phyloP scores from a whole-genome alignment of 106 monocot genomes.

The Cymbidium sinense region DNA sequence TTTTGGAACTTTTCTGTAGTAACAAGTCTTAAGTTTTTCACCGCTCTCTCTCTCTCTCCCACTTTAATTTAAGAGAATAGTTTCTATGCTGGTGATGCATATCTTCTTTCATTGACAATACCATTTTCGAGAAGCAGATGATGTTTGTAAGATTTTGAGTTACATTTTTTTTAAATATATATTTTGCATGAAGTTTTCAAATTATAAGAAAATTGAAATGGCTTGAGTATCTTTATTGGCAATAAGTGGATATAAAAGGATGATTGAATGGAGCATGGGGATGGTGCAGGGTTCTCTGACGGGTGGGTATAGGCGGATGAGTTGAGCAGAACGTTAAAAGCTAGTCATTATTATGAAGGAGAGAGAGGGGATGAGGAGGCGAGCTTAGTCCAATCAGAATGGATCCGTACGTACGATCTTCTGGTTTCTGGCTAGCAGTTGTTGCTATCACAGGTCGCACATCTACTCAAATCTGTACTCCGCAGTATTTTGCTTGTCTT shows the following conservation, averaged over 20 bases:
- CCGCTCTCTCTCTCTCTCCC: neutral
- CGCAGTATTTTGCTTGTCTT: constrained; percentile 1
- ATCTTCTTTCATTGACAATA: neutral
- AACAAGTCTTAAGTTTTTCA: too few relatives aligned
- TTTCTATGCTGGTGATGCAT: neutral
- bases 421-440: neutral
- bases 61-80: neutral
- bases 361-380: neutral
- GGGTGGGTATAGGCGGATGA: neutral
- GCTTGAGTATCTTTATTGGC: too few relatives aligned
- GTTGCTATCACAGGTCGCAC: constrained; percentile 1
- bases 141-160: neutral
- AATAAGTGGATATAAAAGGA: too few relatives aligned
- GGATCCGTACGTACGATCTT: neutral
- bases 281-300: neutral
- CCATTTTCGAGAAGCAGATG: neutral
- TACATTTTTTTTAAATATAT: neutral
- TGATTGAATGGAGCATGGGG: too few relatives aligned
- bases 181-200: neutral
- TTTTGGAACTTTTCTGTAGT: too few relatives aligned
- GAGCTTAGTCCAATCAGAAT: neutral
- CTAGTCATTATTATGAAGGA: neutral
- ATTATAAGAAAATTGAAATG: too few relatives aligned
- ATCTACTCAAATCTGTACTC: neutral
- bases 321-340: neutral